Evolutionary conservation across 768 basidiomycete species (phyloP).

Genomic region (Mycena vitilis): DNA sequence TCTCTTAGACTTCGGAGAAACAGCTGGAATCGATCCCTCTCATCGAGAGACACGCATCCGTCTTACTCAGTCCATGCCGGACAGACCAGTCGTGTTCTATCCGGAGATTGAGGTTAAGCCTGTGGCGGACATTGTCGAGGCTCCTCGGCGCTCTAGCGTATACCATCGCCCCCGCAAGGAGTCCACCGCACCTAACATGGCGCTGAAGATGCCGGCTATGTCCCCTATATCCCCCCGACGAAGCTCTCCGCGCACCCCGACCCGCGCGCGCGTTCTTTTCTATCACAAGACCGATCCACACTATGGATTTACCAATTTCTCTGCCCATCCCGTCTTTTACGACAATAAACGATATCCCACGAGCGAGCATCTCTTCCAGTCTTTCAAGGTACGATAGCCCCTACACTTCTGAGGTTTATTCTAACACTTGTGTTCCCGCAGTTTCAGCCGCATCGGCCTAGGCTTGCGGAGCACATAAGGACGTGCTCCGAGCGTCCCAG

Average conservation of each 20-base stretch:
- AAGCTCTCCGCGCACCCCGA: slow-evolving; percentile 39
- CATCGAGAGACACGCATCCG: slow-evolving; percentile 40
- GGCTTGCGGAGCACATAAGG: slow-evolving; percentile 76
- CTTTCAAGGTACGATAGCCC: slow-evolving; percentile 65
- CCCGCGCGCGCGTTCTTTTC: slow-evolving; percentile 61
- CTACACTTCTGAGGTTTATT: not conserved
- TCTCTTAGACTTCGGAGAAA: slow-evolving; percentile 54
- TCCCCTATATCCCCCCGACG: slow-evolving; percentile 37
- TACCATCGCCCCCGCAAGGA: slow-evolving; percentile 25
- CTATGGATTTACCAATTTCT: slow-evolving; percentile 83
- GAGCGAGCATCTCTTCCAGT: slow-evolving; percentile 83
- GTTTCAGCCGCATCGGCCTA: slow-evolving; percentile 71
- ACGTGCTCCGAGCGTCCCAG: slow-evolving; percentile 72
- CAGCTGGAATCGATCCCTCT: slow-evolving; percentile 40
- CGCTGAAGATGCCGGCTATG: slow-evolving; percentile 23
- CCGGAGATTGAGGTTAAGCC: slow-evolving; percentile 32
- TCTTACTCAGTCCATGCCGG: slow-evolving; percentile 48
- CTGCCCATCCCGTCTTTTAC: slow-evolving; percentile 71
- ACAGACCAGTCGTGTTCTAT: slow-evolving; percentile 35
- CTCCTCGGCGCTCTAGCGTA: slow-evolving; percentile 24
- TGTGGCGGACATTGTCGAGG: slow-evolving; percentile 25
- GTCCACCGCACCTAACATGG: slow-evolving; percentile 20
- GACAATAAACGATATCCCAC: slow-evolving; percentile 77
- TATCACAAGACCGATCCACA: slow-evolving; percentile 73
- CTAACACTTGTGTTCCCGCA: slow-evolving; percentile 39